Evolutionary conservation across 768 basidiomycete genomes (phyloP), one percentile per base, ranked within the genome.

Genomic region (Hortiboletus flavorubellus): DNA sequence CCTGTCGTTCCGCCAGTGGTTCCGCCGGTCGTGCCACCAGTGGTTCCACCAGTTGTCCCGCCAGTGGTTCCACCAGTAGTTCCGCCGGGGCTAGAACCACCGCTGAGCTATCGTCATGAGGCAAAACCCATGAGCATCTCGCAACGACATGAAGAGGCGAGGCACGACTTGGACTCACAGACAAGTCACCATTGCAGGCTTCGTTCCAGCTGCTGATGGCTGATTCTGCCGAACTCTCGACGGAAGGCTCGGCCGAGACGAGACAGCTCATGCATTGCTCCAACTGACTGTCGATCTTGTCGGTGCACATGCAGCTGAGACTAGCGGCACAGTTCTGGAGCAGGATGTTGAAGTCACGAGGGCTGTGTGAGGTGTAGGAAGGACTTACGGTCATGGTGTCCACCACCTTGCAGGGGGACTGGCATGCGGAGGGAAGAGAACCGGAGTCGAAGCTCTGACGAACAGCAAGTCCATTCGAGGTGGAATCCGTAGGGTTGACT

Each of bases 201-300:
- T 38, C 8, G 49, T 68, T 61, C 61, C 63, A 68, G 30, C 47
- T 31, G 7, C 14, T 26, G 21, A 68, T 11, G 35, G 51, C 31
- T 4, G 26, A 5, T 26, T 65, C 31, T 3, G 68, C 68, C 0
- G 14, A 5, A 8, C 30, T 26, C 26, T 51, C 16, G 31, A 46
- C 34, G 6, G 29, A 2, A 14, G 59, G 43, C 0, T 56, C 54
- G 5, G 29, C 21, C 21, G 7, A 11, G 34, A 50, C 53, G n/a
- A 70, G 4, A 46, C 67, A 68, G 33, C 1, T 42, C 66, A 64
- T 54, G 50, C 68, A 68, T 16, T 55, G 16, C 18, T 58, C 16
- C 18, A 68, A 39, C 12, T 60, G 10, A 8, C 30, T 54, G 23
- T 59, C 59, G 18, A 68, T 12, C 16, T 55, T 16, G 23, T 6